phyloP scores from a whole-genome alignment of 257 asterid genomes.

The Jacaranda mimosifolia region DNA sequence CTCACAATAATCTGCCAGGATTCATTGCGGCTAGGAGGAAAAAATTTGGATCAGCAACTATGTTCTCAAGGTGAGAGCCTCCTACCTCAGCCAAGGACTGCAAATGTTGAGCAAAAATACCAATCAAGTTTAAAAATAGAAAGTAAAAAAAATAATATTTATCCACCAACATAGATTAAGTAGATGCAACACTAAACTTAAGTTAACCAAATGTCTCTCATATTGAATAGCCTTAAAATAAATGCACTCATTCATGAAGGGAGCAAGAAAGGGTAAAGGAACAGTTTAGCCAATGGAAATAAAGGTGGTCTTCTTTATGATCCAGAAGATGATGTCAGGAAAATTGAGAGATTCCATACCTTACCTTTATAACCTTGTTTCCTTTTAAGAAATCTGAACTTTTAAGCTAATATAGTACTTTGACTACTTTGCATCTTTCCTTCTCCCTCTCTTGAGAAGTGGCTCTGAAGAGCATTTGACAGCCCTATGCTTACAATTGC shows the following conservation, averaged over 20 bases:
- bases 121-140: not conserved
- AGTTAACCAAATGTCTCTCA: not conserved
- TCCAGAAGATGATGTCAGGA: not conserved
- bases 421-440: not conserved
- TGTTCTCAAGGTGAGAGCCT: slow-evolving; percentile 79
- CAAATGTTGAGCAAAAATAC: slow-evolving; percentile 37
- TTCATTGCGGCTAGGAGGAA: slow-evolving; percentile 95
- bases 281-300: not conserved
- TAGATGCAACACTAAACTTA: not conserved
- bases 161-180: not conserved
- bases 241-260: not conserved
- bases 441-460: not conserved
- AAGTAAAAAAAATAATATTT: slow-evolving; percentile 12
- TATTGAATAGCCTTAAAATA: not conserved
- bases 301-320: too few relatives aligned
- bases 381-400: not conserved
- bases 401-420: not conserved
- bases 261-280: not conserved
- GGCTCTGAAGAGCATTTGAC: not conserved
- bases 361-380: not conserved
- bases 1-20: slow-evolving; percentile 97
- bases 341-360: not conserved
- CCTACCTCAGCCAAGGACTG: slow-evolving; percentile 98
- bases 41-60: slow-evolving; percentile 72
- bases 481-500: not conserved